These are phyloP conservation scores for Podospora conica DNA, from an alignment of 495 filamentous ascomycete species.

Conservation along the genomic window DNA sequence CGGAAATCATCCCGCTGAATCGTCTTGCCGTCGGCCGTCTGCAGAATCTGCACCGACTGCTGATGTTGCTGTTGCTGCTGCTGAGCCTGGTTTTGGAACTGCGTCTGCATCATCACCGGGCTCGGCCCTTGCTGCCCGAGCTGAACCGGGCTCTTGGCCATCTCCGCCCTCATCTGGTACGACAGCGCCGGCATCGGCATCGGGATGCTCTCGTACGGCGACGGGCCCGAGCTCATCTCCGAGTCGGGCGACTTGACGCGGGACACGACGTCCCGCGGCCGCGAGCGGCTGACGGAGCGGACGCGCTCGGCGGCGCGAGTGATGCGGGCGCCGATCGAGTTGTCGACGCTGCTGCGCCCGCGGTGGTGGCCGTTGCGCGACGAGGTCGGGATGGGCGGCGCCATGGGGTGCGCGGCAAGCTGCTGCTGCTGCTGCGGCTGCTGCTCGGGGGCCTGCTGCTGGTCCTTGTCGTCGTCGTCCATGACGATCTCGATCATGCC, in stretches of 20 bases:
- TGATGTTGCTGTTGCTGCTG: too few species aligned
- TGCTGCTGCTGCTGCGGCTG: slow-evolving; percentile 11
- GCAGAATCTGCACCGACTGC: background rate
- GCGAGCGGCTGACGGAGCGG: slow-evolving; percentile 56
- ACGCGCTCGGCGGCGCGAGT: slow-evolving; percentile 62
- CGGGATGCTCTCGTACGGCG: slow-evolving; percentile 54
- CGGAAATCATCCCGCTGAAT: slow-evolving; percentile 27
- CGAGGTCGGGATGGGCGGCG: slow-evolving; percentile 27
- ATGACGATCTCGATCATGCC: slow-evolving; percentile 71
- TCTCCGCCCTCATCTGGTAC: slow-evolving; percentile 20
- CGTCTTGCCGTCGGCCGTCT: background rate
- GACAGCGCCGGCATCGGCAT: slow-evolving; percentile 20
- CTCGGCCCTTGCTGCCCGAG: background rate
- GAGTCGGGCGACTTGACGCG: slow-evolving; percentile 37
- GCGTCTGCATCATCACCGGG: background rate
- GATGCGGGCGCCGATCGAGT: slow-evolving; percentile 49
- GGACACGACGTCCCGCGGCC: slow-evolving; percentile 16
- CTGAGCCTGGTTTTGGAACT: too few species aligned
- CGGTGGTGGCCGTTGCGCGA: slow-evolving; percentile 54
- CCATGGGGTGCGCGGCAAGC: slow-evolving; percentile 29
- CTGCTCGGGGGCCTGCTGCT: slow-evolving; percentile 10
- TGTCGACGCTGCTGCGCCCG: slow-evolving; percentile 61
- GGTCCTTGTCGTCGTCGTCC: slow-evolving; percentile 50
- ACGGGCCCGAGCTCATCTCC: slow-evolving; percentile 10
- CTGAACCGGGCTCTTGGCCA: slow-evolving; percentile 9